Conservation (phyloP, 2,329 filamentous ascomycete species). For the Aureobasidium sp. region DNA sequence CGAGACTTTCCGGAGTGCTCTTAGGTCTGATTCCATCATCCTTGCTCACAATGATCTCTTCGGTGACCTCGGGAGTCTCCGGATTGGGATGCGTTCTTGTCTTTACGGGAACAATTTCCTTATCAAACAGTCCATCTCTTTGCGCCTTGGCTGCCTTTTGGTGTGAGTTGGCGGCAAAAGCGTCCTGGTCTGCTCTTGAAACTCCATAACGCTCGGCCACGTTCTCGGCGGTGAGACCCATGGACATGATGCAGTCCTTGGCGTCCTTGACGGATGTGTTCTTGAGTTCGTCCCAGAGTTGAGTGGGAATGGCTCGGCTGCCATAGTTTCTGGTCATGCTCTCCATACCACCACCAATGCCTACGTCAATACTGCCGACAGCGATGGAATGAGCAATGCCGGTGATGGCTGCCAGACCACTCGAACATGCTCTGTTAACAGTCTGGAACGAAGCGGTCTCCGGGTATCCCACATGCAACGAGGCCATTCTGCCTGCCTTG, state of each 20-base stretch:
- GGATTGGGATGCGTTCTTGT: slow-evolving; percentile 63
- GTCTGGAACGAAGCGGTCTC: slow-evolving; percentile 71
- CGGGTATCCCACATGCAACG: slow-evolving; percentile 74
- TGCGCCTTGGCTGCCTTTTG: slow-evolving; percentile 64
- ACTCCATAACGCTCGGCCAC: slow-evolving; percentile 73
- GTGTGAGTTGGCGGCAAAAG: slow-evolving; percentile 70
- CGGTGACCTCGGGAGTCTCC: slow-evolving; percentile 41
- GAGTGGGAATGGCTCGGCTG: slow-evolving; percentile 71
- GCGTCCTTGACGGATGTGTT: slow-evolving; percentile 61
- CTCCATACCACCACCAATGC: slow-evolving; percentile 87
- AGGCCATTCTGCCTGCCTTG: slow-evolving; percentile 86
- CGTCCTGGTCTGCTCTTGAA: slow-evolving; percentile 69
- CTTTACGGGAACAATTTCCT: slow-evolving; percentile 72
- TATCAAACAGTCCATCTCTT: slow-evolving; percentile 60
- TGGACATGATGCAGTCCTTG: slow-evolving; percentile 83
- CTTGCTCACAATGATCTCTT: slow-evolving; percentile 59
- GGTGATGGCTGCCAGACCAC: slow-evolving; percentile 69
- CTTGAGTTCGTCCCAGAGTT: slow-evolving; percentile 68
- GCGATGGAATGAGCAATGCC: slow-evolving; percentile 67
- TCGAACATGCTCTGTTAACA: slow-evolving; percentile 79
- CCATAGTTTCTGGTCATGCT: slow-evolving; percentile 94
- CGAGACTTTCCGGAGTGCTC: slow-evolving; percentile 62
- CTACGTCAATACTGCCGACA: slow-evolving; percentile 63
- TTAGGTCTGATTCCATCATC: slow-evolving; percentile 77
- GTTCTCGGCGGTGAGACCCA: slow-evolving; percentile 87